Evolutionary conservation across 2,329 filamentous ascomycete genomes (phyloP).

Genomic region (Zymoseptoria crescenta): DNA sequence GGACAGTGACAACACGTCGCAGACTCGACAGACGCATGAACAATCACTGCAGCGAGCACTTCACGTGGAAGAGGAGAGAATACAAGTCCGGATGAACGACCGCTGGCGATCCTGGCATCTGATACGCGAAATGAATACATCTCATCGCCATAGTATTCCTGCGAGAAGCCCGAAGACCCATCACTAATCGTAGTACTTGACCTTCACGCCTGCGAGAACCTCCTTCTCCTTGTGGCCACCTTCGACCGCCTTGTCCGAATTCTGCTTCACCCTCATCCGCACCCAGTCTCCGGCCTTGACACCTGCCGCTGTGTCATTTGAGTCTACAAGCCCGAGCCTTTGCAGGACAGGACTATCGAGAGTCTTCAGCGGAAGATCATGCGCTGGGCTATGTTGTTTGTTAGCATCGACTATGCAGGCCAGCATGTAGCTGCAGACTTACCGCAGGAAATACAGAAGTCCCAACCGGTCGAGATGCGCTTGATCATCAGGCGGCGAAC

Average conservation of each 20-base stretch:
- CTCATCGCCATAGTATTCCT: too few relatives aligned
- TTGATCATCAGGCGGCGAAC: slow-evolving; percentile 43
- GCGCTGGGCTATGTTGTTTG: slow-evolving; percentile 14
- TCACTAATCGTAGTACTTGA: slow-evolving; percentile 25
- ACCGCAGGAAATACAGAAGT: slow-evolving; percentile 36
- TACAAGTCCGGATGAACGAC: too few relatives aligned
- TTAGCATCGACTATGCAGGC: background rate
- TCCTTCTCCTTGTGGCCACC: slow-evolving; percentile 18
- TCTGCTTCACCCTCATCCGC: slow-evolving; percentile 22
- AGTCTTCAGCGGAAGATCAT: slow-evolving; percentile 22
- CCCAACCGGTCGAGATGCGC: slow-evolving; percentile 37
- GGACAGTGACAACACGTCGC: background rate
- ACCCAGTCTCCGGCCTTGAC: slow-evolving; percentile 26
- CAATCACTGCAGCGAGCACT: too few relatives aligned
- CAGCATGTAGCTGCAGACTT: background rate
- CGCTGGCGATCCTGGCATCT: too few relatives aligned
- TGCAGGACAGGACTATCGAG: slow-evolving; percentile 23
- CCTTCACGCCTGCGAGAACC: slow-evolving; percentile 28
- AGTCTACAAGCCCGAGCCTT: slow-evolving; percentile 17
- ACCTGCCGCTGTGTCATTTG: slow-evolving; percentile 14
- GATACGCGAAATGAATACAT: too few relatives aligned
- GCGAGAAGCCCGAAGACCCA: background rate
- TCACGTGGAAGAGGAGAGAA: too few relatives aligned
- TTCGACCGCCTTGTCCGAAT: slow-evolving; percentile 19
- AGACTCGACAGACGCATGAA: background rate